These are phyloP conservation scores for Phaeosphaeria sp. DNA, from an alignment of 2,329 filamentous ascomycete genomes.

Conservation along the genomic window DNA sequence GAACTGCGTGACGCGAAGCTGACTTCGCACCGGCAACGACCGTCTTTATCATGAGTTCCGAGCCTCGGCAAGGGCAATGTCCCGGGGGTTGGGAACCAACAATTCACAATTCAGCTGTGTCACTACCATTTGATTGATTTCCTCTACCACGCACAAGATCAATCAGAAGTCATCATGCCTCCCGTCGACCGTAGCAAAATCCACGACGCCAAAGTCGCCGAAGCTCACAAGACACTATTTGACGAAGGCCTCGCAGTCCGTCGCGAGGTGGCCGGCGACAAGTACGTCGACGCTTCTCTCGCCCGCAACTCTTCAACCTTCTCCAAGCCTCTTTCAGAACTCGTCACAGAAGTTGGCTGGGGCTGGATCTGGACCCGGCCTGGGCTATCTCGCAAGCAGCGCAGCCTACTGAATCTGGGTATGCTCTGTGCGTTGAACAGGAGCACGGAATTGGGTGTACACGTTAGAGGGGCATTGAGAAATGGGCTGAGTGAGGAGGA, in stretches of 20 bases:
- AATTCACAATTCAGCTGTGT: neutral
- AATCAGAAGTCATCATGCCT: too few species aligned
- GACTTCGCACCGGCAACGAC: neutral
- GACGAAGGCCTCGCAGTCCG: constrained; percentile 20
- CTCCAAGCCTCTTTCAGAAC: constrained; percentile 62
- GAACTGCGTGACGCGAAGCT: neutral
- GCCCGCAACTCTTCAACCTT: constrained; percentile 61
- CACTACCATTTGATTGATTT: neutral
- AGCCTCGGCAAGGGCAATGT: neutral
- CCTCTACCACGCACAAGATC: too few species aligned
- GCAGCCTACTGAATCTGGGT: constrained; percentile 66
- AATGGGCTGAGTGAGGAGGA: constrained; percentile 67
- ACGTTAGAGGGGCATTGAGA: constrained; percentile 65
- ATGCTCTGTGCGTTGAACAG: constrained; percentile 67
- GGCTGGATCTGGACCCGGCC: constrained; percentile 66
- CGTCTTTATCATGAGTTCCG: neutral
- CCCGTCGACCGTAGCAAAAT: constrained; percentile 6
- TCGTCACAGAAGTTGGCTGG: constrained; percentile 68
- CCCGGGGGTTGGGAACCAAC: neutral
- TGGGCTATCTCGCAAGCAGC: constrained; percentile 46
- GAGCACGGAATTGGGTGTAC: constrained; percentile 62
- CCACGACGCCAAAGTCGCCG: constrained; percentile 4
- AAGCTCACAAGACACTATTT: constrained; percentile 22
- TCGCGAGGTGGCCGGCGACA: constrained; percentile 54
- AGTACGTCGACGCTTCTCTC: constrained; percentile 63